Conservation (phyloP, 768 basidiomycete species). For the Podaxis sp. region DNA sequence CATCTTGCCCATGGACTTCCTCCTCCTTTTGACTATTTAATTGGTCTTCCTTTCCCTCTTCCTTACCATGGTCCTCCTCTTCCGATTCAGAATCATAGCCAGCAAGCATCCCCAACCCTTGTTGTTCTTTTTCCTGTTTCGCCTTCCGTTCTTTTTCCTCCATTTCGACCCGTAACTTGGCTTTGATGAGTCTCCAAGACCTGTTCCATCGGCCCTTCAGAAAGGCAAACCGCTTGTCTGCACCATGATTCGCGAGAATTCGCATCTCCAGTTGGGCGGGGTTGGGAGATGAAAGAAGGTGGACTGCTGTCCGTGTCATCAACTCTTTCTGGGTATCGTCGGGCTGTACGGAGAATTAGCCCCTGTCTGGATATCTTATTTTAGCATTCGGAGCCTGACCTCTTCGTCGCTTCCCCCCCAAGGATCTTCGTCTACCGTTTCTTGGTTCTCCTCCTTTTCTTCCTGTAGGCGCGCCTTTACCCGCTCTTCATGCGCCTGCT, state of each 20-base stretch:
- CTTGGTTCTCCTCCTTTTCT: constrained; percentile 38
- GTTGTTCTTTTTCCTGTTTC: constrained; percentile 22
- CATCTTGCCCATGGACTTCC: constrained; percentile 15
- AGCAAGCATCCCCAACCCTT: constrained; percentile 51
- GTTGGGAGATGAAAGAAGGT: constrained; percentile 71
- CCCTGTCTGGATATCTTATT: neutral
- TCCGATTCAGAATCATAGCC: constrained; percentile 54
- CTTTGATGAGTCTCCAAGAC: constrained; percentile 61
- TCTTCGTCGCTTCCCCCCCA: constrained; percentile 78
- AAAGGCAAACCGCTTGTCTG: constrained; percentile 79
- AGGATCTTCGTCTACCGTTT: constrained; percentile 34
- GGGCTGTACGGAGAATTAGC: constrained; percentile 39
- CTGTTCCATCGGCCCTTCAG: constrained; percentile 72
- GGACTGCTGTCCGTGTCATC: constrained; percentile 74
- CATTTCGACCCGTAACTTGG: constrained; percentile 37
- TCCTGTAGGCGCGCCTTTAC: constrained; percentile 53
- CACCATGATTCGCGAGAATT: constrained; percentile 83
- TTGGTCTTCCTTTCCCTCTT: constrained; percentile 15
- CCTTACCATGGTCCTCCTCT: constrained; percentile 29
- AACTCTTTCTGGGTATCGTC: constrained; percentile 58
- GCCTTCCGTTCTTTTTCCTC: constrained; percentile 23
- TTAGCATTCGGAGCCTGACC: constrained; percentile 24
- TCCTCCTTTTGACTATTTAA: constrained; percentile 15
- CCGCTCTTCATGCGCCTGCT: constrained; percentile 63
- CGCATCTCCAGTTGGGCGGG: constrained; percentile 83